Conservation (phyloP, 345 rosid genomes). For the Brassica incana region DNA sequence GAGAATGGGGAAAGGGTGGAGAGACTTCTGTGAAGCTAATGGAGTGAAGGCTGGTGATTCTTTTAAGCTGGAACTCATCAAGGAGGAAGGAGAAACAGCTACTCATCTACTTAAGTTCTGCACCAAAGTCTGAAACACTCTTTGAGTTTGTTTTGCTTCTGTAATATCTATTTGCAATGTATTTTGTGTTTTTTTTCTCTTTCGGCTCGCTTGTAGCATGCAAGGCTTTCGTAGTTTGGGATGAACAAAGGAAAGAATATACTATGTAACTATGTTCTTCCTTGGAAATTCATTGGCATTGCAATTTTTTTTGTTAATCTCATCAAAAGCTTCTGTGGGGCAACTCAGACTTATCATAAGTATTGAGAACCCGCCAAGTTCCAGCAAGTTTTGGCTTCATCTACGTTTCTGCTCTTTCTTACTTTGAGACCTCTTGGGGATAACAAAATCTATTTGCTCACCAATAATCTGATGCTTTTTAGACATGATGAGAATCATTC, state of each 20-base stretch:
- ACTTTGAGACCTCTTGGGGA: no score
- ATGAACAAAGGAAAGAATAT: neutral
- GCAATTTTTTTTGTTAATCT: neutral
- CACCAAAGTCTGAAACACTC: neutral
- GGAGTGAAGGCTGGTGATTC: conserved; percentile 14
- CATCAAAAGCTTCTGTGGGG: neutral
- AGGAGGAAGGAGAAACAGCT: neutral
- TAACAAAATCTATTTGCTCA: no score
- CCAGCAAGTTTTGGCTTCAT: neutral
- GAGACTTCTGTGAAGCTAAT: conserved; percentile 19
- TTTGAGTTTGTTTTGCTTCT: neutral
- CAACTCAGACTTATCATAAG: neutral
- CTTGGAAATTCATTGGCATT: neutral
- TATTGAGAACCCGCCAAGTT: neutral
- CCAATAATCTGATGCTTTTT: neutral
- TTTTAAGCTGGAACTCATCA: conserved; percentile 22
- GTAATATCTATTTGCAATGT: neutral
- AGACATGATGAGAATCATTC: neutral
- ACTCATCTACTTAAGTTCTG: conserved; percentile 23
- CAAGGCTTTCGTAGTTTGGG: neutral
- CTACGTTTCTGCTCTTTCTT: neutral
- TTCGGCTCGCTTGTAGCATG: conserved; percentile 9
- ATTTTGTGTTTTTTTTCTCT: no score
- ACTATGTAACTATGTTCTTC: no score
- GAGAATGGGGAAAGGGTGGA: conserved; percentile 30